Evolutionary conservation across 1,284 basidiomycete genomes (phyloP), one percentile per base, ranked within the genome.

Genomic region (Rhodotorula sp.): DNA sequence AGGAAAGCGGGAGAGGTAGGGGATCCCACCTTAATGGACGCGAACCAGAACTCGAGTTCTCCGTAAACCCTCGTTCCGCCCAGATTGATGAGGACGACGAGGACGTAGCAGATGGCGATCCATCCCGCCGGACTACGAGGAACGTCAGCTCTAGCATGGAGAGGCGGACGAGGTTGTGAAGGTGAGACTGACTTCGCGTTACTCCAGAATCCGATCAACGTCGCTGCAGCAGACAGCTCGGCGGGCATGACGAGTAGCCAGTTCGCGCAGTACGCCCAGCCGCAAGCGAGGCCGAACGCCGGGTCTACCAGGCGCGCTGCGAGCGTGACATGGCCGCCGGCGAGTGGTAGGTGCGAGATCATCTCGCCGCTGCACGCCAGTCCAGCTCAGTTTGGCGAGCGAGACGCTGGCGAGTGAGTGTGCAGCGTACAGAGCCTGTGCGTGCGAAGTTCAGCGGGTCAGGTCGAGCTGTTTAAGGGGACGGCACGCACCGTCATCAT

Each of bases 81-180:
- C 76, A 89, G 79, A 78, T 93, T 93, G 81, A 93, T 90, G 56
- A 80, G 80, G 32, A 92, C 79, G 54, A 89, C 88, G 24, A 92
- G 83, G 34, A 88, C 79, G 73, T 91, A 81, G 74, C 86, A 88
- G 67, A 93, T 82, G 0, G 87, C 83, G 66, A 93, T 87, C 90
- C 90, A 92, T 36, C 83, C 86, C 6, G 89, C 88, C 66, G 88
- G 86, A 77, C 85, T 90, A 70, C 17, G 54, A 2, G 1, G 11
- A 19, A 22, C 4, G 2, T 29, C 30, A 32, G 27, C 29, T 11
- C 30, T 22, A 22, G 9, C 17, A 24, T 30, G 2, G 24, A 7
- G 15, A 48, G 20, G 22, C 20, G 22, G 2, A 20, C 29, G n/a
- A 20, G 15, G 15, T 9, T 32, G 48, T 24, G 27, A 39, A 61